Evolutionary conservation across 805 yeast genomes (phyloP).

Genomic region (Candida tallmaniae): DNA sequence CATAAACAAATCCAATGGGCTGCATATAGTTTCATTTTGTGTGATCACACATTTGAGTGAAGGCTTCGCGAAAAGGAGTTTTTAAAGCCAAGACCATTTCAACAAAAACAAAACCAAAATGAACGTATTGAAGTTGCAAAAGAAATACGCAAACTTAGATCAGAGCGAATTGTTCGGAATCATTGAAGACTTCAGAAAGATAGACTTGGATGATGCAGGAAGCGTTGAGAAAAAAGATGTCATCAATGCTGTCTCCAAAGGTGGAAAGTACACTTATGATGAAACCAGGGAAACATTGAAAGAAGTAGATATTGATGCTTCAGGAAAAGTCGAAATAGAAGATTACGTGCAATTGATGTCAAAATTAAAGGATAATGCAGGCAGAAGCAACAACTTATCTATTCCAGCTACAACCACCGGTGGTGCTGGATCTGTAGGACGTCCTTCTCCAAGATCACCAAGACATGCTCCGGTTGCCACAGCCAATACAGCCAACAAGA

Average conservation of each 20-base stretch:
- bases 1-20: too few species aligned
- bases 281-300: constrained; percentile 92
- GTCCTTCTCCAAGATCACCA: constrained; percentile 19
- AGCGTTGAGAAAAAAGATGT: constrained; percentile 91
- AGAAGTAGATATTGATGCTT: constrained; percentile 87
- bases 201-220: constrained; percentile 90
- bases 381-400: constrained; percentile 1
- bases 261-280: constrained; percentile 83
- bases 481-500: constrained; percentile 50
- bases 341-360: constrained; percentile 85
- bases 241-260: constrained; percentile 72
- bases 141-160: constrained; percentile 77
- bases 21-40: too few species aligned
- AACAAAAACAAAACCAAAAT: constrained; percentile 19
- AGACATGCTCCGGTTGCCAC: constrained; percentile 35
- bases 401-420: neutral
- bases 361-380: constrained; percentile 56
- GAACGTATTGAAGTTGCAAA: constrained; percentile 48
- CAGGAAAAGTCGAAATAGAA: constrained; percentile 94
- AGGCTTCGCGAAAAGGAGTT: too few species aligned
- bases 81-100: too few species aligned
- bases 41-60: too few species aligned
- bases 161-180: constrained; percentile 84
- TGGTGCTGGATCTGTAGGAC: constrained; percentile 9
- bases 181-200: constrained; percentile 78